Evolutionary conservation across 805 yeast species (phyloP), one percentile per base, ranked within the genome.

Genomic region (Maudiozyma pseudohumilis): DNA sequence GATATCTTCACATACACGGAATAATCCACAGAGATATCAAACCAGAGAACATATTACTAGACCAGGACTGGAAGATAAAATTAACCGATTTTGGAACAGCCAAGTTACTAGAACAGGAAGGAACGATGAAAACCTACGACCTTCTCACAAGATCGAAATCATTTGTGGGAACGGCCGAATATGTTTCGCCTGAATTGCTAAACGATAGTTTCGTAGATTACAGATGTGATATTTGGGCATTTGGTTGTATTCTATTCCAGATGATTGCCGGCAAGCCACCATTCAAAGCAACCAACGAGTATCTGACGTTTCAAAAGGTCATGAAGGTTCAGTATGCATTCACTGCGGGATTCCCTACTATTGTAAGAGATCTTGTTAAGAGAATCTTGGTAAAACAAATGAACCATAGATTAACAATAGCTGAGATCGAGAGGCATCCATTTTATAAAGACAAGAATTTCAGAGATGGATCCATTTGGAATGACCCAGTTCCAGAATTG

Each of bases 221-320:
- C 48, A 87, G 96, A 1, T 83, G 96, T 35, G 99, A 92, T 61
- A 80, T 92, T n/a, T 92, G 99, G 99, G 89, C 97, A 9, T 84
- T 94, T 60, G 99, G 98, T 1, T 87, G 97, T 56, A 89, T 92
- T 6, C 60, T 92, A 0, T 92, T 83, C 59, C 97, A 92, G 56
- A 85, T 92, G 95, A 76, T 88, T 18, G 94, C 94, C 43, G 96
- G 96, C 0, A 74, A 71, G 45, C 92, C 96, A 1, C 94, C 94
- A 4, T 83, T 83, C 57, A 82, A 81, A 52, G 94, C 88, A 2
- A 70, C 86, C 0, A 83, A 82, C 53, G 94, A 83, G 52, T 83
- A 82, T 50, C 60, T 80, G 40, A 83, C 89, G 0, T 83, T 83
- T 55, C 94, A 83, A 53, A 83, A 83, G 52, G 80, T 83, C 41